phyloP scores from a whole-genome alignment of 805 yeast species.

The Yarrowia sp. region DNA sequence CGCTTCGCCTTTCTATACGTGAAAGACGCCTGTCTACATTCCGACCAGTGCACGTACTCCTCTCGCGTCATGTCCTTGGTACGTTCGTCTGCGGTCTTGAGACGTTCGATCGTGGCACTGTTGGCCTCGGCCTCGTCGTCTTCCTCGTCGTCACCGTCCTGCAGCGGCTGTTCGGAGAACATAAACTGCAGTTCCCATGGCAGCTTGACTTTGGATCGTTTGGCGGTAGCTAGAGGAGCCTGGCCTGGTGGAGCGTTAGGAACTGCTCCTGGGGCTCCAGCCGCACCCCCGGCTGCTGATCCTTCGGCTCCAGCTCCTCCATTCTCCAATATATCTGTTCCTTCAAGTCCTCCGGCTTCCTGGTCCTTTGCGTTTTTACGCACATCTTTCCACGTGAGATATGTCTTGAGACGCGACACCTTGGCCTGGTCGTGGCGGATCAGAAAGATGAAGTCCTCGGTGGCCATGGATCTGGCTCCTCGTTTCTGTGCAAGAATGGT shows the following conservation, averaged over 20 bases:
- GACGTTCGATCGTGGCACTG: constrained; percentile 81
- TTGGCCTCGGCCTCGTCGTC: constrained; percentile 92
- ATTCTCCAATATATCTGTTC: constrained; percentile 60
- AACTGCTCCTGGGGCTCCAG: constrained; percentile 5
- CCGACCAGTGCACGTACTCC: constrained; percentile 98
- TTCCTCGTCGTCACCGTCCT: constrained; percentile 70
- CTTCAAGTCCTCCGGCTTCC: constrained; percentile 66
- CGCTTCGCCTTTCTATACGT: constrained; percentile 94
- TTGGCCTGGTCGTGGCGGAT: constrained; percentile 94
- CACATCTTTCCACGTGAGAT: constrained; percentile 95
- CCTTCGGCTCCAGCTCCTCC: constrained; percentile 50
- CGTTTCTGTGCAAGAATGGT: constrained; percentile 77
- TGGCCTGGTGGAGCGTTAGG: constrained; percentile 15
- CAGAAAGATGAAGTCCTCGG: constrained; percentile 91
- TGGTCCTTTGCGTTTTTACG: constrained; percentile 79
- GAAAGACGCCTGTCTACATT: constrained; percentile 96
- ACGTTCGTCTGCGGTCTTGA: constrained; percentile 92
- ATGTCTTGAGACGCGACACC: constrained; percentile 87
- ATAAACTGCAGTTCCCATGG: constrained; percentile 97
- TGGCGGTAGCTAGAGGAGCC: constrained; percentile 49
- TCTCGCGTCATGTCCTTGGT: constrained; percentile 93
- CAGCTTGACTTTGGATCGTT: constrained; percentile 78
- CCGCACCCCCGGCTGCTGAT: not conserved
- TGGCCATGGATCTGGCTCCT: constrained; percentile 82
- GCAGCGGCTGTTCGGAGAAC: constrained; percentile 89